Conservation (phyloP, 2,329 filamentous ascomycete species). For the Exophiala viscosa region DNA sequence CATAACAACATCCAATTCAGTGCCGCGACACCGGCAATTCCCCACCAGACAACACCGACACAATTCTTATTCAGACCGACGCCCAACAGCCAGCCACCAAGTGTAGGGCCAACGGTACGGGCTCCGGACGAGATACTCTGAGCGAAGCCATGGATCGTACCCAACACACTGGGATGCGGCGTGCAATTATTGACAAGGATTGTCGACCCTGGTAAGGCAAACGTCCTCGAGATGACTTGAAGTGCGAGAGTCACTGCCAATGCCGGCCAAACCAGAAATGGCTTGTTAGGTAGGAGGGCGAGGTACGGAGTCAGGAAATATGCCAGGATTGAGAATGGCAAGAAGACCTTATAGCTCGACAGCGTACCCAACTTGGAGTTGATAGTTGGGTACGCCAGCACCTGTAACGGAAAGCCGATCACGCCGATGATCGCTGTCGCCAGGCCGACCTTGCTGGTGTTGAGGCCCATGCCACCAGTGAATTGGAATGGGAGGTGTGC, state of each 20-base stretch:
- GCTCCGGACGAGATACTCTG: conserved; percentile 54
- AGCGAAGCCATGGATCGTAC: conserved; percentile 57
- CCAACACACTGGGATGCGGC: conserved; percentile 54
- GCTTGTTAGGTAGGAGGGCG: conserved; percentile 59
- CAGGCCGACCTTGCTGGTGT: conserved; percentile 66
- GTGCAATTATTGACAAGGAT: conserved; percentile 61
- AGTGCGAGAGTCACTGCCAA: conserved; percentile 62
- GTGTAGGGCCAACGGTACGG: conserved; percentile 54
- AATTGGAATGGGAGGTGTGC: conserved; percentile 48
- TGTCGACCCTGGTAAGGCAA: conserved; percentile 57
- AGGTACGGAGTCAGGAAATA: conserved; percentile 70
- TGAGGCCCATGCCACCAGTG: conserved; percentile 70
- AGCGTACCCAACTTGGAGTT: conserved; percentile 66
- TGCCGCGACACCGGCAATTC: conserved; percentile 51
- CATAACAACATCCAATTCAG: conserved; percentile 58
- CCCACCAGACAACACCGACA: conserved; percentile 58
- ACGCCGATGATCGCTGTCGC: conserved; percentile 73
- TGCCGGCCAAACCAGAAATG: conserved; percentile 58
- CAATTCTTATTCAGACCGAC: conserved; percentile 52
- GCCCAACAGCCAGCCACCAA: conserved; percentile 54
- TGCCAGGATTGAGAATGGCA: conserved; percentile 66
- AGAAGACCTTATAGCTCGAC: conserved; percentile 62
- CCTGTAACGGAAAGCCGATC: conserved; percentile 70
- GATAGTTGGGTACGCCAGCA: conserved; percentile 66
- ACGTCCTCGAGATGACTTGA: conserved; percentile 70